Percentiles rank a stretch among this genome's conserved stretches.
Evolutionary conservation across 805 yeast species (phyloP).

Genomic region (Wickerhamiella sorbophila): DNA sequence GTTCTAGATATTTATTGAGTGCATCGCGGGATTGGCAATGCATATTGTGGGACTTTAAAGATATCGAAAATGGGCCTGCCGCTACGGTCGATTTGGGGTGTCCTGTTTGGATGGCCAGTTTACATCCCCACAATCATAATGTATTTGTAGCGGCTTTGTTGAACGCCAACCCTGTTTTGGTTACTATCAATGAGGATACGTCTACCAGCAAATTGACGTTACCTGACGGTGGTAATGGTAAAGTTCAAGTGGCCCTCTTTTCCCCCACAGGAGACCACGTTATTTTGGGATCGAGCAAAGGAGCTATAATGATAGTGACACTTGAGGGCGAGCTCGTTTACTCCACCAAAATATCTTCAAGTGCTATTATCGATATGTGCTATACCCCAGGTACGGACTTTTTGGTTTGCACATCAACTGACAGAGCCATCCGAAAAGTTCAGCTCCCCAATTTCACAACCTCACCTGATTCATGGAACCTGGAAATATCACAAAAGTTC

Average conservation of each 20-base stretch:
- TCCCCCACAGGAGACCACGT: not conserved
- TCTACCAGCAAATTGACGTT: not conserved
- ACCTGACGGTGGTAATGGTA: not conserved
- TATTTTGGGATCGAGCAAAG: constrained; percentile 5
- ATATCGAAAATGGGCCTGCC: constrained; percentile 11
- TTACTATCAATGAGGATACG: constrained; percentile 13
- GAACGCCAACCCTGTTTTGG: constrained; percentile 43
- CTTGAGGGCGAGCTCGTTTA: not conserved
- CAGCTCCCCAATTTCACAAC: constrained; percentile 18
- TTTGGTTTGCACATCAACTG: constrained; percentile 23
- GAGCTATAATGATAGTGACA: constrained; percentile 16
- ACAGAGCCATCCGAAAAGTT: constrained; percentile 23
- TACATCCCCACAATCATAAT: constrained; percentile 35
- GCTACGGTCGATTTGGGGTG: constrained; percentile 40
- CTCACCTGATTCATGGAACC: constrained; percentile 28
- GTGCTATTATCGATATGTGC: not conserved
- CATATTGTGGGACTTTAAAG: constrained; percentile 61
- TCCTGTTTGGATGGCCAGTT: constrained; percentile 56
- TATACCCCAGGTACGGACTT: constrained; percentile 2
- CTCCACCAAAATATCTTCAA: constrained; percentile 23
- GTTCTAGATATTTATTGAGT: constrained; percentile 55
- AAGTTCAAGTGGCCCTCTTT: constrained; percentile 4
- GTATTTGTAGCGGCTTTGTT: constrained; percentile 48
- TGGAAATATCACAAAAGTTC: constrained; percentile 65
- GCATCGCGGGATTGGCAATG: constrained; percentile 74